Conservation (phyloP, 2,329 filamentous ascomycete genomes). For the Boeremia exigua region DNA sequence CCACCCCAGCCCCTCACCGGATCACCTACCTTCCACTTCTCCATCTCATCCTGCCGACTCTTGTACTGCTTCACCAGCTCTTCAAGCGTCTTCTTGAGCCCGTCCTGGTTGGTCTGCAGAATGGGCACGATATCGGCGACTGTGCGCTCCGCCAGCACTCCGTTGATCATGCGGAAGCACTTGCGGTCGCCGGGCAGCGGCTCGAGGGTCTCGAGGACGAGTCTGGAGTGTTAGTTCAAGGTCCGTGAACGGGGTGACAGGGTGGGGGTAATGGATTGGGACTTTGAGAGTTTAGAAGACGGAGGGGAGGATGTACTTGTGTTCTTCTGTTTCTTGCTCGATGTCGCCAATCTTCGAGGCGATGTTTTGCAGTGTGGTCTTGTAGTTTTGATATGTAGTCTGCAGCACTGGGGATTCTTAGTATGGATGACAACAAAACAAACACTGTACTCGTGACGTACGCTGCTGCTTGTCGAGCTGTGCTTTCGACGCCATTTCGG, state of each 20-base stretch:
- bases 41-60: constrained; percentile 89
- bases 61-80: constrained; percentile 98
- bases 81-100: constrained; percentile 90
- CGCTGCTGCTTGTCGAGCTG: constrained; percentile 78
- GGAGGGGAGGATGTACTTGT: constrained; percentile 75
- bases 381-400: constrained; percentile 77
- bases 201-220: constrained; percentile 89
- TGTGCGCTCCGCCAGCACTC: constrained; percentile 91
- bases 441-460: constrained; percentile 35
- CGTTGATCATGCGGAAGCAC: constrained; percentile 99
- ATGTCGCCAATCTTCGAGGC: constrained; percentile 97
- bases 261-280: too few relatives aligned
- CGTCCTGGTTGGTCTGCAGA: constrained; percentile 91
- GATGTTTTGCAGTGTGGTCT: constrained; percentile 82
- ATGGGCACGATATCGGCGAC: constrained; percentile 91
- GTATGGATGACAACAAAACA: background rate
- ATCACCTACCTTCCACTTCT: constrained; percentile 92
- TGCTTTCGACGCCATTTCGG: constrained; percentile 57
- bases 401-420: constrained; percentile 69
- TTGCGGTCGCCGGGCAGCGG: constrained; percentile 86
- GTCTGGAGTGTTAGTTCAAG: constrained; percentile 64
- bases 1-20: too few relatives aligned
- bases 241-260: too few relatives aligned
- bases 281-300: background rate
- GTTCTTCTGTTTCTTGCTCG: constrained; percentile 95